Base-by-base conservation (phyloP, 192 early-diverging fungal species). In the Lobulomyces angularis region DNA sequence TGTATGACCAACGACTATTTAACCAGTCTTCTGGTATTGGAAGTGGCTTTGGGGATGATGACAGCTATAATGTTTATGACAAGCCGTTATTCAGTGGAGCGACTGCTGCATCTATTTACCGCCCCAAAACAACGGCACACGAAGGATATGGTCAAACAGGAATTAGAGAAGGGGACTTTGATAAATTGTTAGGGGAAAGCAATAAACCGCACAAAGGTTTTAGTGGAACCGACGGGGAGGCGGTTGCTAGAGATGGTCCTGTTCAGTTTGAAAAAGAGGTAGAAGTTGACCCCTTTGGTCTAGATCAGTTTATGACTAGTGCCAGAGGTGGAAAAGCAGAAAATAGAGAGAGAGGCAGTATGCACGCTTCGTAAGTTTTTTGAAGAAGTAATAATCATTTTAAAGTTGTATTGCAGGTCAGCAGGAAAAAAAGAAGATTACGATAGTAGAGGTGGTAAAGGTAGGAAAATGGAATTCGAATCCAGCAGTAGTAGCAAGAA, bases 1-100 rank as follows among this genome's bases (percentile, higher is more conserved):
- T 96, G 80, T 95, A 82, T 53, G 95, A 99, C 56, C 74, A 85
- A 32, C 78, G 95, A 33, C 61, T 99, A 35, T 99, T 95, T 57
- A 92, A 95, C 67, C 90, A 88, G 55, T 68, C 75, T 1, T 71
- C 76, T 45, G 95, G 88, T 14, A 66, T 95, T 28, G 66, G 62
- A 37, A 83, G 86, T 21, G 88, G 88, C 17, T 87, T 95, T 59
- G 83, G 77, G 35, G 85, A 79, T 29, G 91, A 93, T 31, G 92
- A 96, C 51, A 70, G 83, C 2, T 97, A 97, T 55, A 79, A 79
- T 41, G 44, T 92, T 5, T 99, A 97, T 52, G 95, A 99, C 59
- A 97, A 96, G 61, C 88, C 91, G 20, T 61, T 99, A 43, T 97
- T 98, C 54, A 59, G 50, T 18, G 63, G 79, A 5, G 59, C 75